These are phyloP conservation scores for Sicyos edulis DNA, from an alignment of 306 rosid species.

Conservation along the genomic window DNA sequence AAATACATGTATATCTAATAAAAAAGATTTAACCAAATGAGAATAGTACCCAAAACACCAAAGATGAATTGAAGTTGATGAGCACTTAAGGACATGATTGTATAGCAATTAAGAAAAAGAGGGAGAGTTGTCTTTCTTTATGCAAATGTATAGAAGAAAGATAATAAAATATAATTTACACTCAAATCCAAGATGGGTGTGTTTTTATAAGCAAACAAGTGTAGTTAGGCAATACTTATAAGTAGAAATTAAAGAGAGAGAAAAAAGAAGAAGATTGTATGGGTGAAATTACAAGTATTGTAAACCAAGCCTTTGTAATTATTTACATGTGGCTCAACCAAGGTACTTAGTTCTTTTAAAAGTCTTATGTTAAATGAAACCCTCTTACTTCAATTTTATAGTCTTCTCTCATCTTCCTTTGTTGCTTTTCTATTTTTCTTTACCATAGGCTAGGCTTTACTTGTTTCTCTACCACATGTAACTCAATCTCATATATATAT, in stretches of 20 bases:
- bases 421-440: background rate
- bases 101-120: background rate
- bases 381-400: no score
- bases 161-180: background rate
- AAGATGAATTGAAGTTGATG: conserved; percentile 46
- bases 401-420: background rate
- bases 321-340: background rate
- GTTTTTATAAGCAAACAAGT: background rate
- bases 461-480: conserved; percentile 1
- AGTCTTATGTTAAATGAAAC: background rate
- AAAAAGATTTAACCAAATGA: background rate
- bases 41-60: conserved; percentile 46
- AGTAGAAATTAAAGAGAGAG: background rate
- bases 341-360: background rate
- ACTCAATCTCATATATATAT: background rate
- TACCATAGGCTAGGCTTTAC: background rate
- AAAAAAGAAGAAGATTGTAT: background rate
- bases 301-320: background rate
- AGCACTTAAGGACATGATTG: conserved; percentile 23
- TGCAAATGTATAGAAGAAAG: background rate
- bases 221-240: background rate
- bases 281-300: background rate
- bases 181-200: background rate
- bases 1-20: background rate
- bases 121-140: background rate